Conservation (phyloP, 2,329 filamentous ascomycete genomes). For the Myotisia sp. region DNA sequence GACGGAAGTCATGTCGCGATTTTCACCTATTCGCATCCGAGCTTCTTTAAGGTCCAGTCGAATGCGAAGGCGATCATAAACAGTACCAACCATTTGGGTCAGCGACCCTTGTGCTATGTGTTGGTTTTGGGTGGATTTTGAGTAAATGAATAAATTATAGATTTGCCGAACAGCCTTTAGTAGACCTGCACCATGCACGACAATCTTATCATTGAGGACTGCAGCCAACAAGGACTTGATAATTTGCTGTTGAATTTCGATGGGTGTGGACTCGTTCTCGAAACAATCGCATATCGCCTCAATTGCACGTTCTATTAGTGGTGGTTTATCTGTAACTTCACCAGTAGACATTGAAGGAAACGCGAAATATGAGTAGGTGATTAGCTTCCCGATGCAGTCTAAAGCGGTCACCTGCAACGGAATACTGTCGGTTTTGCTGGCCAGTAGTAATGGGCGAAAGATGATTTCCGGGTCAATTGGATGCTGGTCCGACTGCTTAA, state of each 20-base stretch:
- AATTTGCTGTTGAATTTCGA: constrained; percentile 91
- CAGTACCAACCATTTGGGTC: constrained; percentile 96
- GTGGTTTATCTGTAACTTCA: constrained; percentile 34
- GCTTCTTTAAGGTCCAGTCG: constrained; percentile 78
- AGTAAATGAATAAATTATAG: constrained; percentile 96
- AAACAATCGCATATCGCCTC: constrained; percentile 99
- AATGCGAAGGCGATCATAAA: constrained; percentile 86
- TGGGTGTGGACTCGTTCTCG: constrained; percentile 82
- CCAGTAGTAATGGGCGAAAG: constrained; percentile 79
- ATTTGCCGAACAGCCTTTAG: constrained; percentile 95
- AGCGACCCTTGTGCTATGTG: constrained; percentile 93
- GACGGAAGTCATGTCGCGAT: constrained; percentile 19
- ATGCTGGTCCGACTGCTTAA: constrained; percentile 69
- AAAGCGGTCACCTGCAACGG: constrained; percentile 78
- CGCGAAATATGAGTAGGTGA: constrained; percentile 97
- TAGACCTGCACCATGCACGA: constrained; percentile 89
- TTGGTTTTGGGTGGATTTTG: constrained; percentile 85
- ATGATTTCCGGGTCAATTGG: constrained; percentile 81
- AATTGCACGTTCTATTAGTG: constrained; percentile 91
- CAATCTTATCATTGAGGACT: constrained; percentile 95
- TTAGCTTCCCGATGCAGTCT: constrained; percentile 96
- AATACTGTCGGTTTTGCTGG: constrained; percentile 73
- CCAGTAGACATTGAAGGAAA: constrained; percentile 39
- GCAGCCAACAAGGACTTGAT: constrained; percentile 92
- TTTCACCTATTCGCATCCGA: constrained; percentile 37